Conservation (phyloP, 441 rosid species). For the Pelargonium fulgidum region DNA sequence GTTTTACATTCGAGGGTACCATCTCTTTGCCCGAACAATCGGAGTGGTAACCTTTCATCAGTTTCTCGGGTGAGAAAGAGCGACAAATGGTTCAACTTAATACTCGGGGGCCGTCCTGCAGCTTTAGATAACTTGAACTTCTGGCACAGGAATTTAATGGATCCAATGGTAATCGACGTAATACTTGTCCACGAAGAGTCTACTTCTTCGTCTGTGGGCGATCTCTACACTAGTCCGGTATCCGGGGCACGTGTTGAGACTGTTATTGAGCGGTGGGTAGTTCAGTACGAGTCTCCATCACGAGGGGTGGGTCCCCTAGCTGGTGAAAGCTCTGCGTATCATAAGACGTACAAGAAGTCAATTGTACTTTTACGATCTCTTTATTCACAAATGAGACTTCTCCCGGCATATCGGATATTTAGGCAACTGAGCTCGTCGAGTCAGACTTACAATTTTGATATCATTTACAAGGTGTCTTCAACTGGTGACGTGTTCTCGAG, state of each 20-base stretch:
- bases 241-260: slow-evolving; percentile 37
- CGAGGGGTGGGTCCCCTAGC: slow-evolving; percentile 33
- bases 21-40: slow-evolving; percentile 46
- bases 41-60: slow-evolving; percentile 29
- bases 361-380: slow-evolving; percentile 67
- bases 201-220: slow-evolving; percentile 31
- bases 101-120: slow-evolving; percentile 75
- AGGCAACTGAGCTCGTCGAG: slow-evolving; percentile 55
- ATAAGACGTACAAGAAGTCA: slow-evolving; percentile 72
- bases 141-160: slow-evolving; percentile 64
- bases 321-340: slow-evolving; percentile 41
- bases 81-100: slow-evolving; percentile 86
- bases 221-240: slow-evolving; percentile 29
- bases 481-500: slow-evolving; percentile 60
- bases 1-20: slow-evolving; percentile 73
- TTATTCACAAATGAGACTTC: slow-evolving; percentile 61
- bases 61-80: slow-evolving; percentile 47
- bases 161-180: slow-evolving; percentile 73
- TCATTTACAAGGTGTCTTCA: slow-evolving; percentile 76
- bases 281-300: slow-evolving; percentile 59
- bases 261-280: slow-evolving; percentile 79
- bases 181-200: slow-evolving; percentile 49
- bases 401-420: slow-evolving; percentile 69
- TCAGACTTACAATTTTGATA: slow-evolving; percentile 50
- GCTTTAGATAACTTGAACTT: slow-evolving; percentile 59